Evolutionary conservation across 2,329 filamentous ascomycete genomes (phyloP), one percentile per base, ranked within the genome.

Genomic region (Dothistroma pini): DNA sequence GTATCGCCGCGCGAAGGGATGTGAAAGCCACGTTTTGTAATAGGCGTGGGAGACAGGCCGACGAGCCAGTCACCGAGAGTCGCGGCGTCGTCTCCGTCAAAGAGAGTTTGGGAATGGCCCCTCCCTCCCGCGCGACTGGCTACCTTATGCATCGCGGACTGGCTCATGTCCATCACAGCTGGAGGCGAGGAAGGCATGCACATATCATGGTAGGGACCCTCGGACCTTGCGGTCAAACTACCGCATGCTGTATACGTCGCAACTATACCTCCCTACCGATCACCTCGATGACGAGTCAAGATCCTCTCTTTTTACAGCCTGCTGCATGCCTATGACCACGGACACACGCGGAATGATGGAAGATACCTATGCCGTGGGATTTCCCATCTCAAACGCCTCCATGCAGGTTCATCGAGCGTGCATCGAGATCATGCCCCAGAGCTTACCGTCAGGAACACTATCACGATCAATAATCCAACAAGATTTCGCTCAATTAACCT

Each of bases 371-470:
- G 16, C n/a, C 41, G 41, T 14, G 41, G 41, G 41, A 19, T 44
- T 4, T 14, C 14, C n/a, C 41, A 19, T 44, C 16, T 44, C 41
- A 44, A 38, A 38, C 34, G 34, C 34, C 14, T 38, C 16, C 41
- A 44, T 44, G 41, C 41, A 51, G 48, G 48, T 31, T 51, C 48
- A 10, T 31, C 48, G 7, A 51, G 1, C 21, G 48, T 51, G 9
- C 19, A 55, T 55, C 32, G 32, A 55, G 31, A 55, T 44, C 34
- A 41, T 21, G 25, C 53, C 53, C 25, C 19, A 41, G 53, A 35
- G 7, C 19, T 1, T 35, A 53, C 19, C 50, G 34, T 25, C 50
- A 53, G 50, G 50, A 7, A 53, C 34, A 38, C 10, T 19, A 44
- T 14, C 41, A 44, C 41, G 41, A 44, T 44, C 14, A n/a, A 9